Evolutionary conservation across 2,329 filamentous ascomycete species (phyloP), one percentile per base, ranked within the genome.

Genomic region (Penicillium vulpinum): DNA sequence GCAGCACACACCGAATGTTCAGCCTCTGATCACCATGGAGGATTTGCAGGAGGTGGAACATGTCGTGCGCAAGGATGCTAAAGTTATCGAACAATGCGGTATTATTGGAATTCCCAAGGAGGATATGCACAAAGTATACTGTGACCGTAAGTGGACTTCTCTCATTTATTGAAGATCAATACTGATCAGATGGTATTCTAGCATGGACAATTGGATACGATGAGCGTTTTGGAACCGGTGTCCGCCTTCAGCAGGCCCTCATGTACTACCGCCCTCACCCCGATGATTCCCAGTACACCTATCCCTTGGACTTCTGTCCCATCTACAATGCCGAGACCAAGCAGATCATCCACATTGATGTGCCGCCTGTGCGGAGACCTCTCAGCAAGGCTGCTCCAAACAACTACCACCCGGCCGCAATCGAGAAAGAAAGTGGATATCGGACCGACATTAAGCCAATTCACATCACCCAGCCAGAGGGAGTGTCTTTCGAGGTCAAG

Each of bases 201-300:
- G 84, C 91, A 11, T 97, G 92, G 92, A 96, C 92, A 0, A 96
- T 97, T 74, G 92, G 92, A 47, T 96, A 91, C 71, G 92, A 97
- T 67, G 90, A 95, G 77, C 88, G 92, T 43, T 94, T 92, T 67
- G 92, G 92, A 60, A 93, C 78, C 71, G 80, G 80, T 41, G 81
- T 91, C 41, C 87, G 92, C 53, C 84, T 96, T 4, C 92, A 97
- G 76, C 92, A 97, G 77, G 92, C 91, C 2, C 80, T 97, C 53
- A 96, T 96, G 91, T 97, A 97, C 80, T 97, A 95, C 75, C 87
- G 92, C 16, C 92, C 92, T 4, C 82, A 93, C 65, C 70, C 88
- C 18, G 92, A 96, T 68, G 90, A 93, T 77, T 91, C 85, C 73
- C 92, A 96, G 77, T 97, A 97, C 75, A 88, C 89, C 38, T 96